Evolutionary conservation across 2,329 filamentous ascomycete species (phyloP), one percentile per base, ranked within the genome.

Genomic region (Venturia pyrina): DNA sequence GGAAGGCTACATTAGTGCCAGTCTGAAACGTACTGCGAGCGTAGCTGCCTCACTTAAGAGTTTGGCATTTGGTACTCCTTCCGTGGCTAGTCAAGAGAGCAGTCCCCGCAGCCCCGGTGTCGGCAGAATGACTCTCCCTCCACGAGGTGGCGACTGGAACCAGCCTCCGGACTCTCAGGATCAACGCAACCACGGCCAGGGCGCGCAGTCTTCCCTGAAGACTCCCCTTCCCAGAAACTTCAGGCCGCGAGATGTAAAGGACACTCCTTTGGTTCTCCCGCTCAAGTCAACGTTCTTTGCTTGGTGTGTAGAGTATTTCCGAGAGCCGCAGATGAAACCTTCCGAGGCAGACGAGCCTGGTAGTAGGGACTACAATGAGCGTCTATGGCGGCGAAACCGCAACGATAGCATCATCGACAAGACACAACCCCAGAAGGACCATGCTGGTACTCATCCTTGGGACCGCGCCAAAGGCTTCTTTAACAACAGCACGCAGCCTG

Each of bases 261-360:
- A 85, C 64, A 71, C 80, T 11, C 19, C 44, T 17, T 88, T 90
- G 1, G 77, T 76, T 15, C 83, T 98, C 37, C 95, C 95, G 1
- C 76, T 99, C 21, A 84, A 84, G 67, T 96, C 92, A 74, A 87
- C 84, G 10, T 96, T 98, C 76, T 82, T 96, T 68, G 91, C 96
- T 69, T 99, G 93, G 93, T 96, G 93, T 4, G 92, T 95, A 57
- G 93, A 87, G 76, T 98, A 99, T 75, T 99, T 98, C 82, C 90
- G 93, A 40, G 93, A 98, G 75, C 95, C 95, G 41, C 95, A 99
- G 77, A 98, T 99, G 95, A 96, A 95, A 74, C 89, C 91, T 3
- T 93, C 90, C 66, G 95, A 99, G 75, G 90, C 93, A 32, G 95
- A 99, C 71, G 95, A 99, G 73, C 95, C 95, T 17, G 95, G 95